These are phyloP conservation scores for Magnaporthiopsis rhizophila DNA, from an alignment of 2,329 filamentous ascomycete genomes.

Conservation along the genomic window DNA sequence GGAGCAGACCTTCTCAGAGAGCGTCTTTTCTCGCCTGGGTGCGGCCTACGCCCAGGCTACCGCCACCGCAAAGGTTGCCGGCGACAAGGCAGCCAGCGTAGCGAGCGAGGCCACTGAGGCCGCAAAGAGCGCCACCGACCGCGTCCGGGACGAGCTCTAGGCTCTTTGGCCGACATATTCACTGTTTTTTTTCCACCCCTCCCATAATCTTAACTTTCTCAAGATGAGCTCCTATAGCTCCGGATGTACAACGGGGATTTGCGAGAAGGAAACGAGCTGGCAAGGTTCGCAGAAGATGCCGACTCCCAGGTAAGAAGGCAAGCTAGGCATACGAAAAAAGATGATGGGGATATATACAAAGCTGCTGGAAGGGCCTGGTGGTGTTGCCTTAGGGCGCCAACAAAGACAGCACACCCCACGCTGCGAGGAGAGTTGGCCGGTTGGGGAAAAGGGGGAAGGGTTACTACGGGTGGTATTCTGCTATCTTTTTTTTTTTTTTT, in stretches of 20 bases:
- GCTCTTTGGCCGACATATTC: no score
- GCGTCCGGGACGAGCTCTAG: constrained; percentile 34
- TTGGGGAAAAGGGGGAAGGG: not conserved
- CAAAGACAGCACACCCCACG: not conserved
- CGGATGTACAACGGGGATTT: not conserved
- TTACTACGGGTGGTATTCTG: not conserved
- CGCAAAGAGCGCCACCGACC: constrained; percentile 29
- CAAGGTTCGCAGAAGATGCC: not conserved
- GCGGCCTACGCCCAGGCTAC: constrained; percentile 64
- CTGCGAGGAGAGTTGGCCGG: not conserved
- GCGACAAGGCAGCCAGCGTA: constrained; percentile 27
- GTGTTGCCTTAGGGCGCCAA: no score
- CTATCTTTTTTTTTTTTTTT: not conserved
- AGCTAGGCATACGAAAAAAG: not conserved
- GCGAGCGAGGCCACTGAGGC: constrained; percentile 33
- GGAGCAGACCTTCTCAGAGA: constrained; percentile 75
- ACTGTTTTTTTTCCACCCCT: not conserved
- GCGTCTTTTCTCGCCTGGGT: constrained; percentile 63
- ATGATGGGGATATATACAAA: not conserved
- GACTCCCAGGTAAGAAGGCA: not conserved
- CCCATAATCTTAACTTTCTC: not conserved
- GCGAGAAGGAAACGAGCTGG: not conserved
- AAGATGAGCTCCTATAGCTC: not conserved
- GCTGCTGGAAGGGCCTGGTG: no score
- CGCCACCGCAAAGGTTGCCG: constrained; percentile 34